Conservation (phyloP, 768 basidiomycete genomes). For the Hygrocybe coccinea region DNA sequence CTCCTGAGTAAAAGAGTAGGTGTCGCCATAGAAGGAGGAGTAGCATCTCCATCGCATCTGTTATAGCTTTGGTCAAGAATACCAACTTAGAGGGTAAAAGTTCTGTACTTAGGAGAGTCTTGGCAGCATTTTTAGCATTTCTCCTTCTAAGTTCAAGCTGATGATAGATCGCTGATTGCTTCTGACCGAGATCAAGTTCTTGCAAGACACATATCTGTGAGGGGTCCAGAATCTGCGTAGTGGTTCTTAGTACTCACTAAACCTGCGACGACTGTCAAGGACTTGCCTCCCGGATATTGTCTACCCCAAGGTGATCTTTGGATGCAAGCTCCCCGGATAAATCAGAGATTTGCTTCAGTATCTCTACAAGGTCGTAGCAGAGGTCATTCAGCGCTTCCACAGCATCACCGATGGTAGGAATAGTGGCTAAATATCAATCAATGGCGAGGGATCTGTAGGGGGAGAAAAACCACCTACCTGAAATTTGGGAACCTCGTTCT, state of each 20-base stretch:
- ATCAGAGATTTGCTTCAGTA: constrained; percentile 61
- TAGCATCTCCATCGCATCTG: constrained; percentile 73
- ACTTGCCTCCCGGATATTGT: constrained; percentile 68
- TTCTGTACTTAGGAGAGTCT: constrained; percentile 52
- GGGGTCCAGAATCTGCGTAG: constrained; percentile 43
- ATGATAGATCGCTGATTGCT: constrained; percentile 58
- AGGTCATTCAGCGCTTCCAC: constrained; percentile 63
- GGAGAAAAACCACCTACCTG: constrained; percentile 39
- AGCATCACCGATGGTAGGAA: constrained; percentile 72
- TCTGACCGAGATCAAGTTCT: constrained; percentile 64
- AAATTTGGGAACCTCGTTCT: constrained; percentile 52
- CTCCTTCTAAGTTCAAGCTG: constrained; percentile 49
- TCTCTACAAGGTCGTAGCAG: constrained; percentile 54
- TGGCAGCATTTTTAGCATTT: constrained; percentile 41
- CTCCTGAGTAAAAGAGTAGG: constrained; percentile 56
- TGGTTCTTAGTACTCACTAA: background rate
- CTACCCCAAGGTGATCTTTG: constrained; percentile 64
- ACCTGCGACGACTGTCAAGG: background rate
- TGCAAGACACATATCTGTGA: constrained; percentile 53
- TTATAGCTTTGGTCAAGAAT: background rate
- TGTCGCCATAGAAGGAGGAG: constrained; percentile 81
- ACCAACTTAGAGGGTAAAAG: background rate
- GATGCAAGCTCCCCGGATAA: constrained; percentile 66
- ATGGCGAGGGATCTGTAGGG: background rate
- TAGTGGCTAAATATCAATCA: constrained; percentile 46